Base-by-base conservation (phyloP, 2,329 filamentous ascomycete genomes). In the Penicillium sp. region DNA sequence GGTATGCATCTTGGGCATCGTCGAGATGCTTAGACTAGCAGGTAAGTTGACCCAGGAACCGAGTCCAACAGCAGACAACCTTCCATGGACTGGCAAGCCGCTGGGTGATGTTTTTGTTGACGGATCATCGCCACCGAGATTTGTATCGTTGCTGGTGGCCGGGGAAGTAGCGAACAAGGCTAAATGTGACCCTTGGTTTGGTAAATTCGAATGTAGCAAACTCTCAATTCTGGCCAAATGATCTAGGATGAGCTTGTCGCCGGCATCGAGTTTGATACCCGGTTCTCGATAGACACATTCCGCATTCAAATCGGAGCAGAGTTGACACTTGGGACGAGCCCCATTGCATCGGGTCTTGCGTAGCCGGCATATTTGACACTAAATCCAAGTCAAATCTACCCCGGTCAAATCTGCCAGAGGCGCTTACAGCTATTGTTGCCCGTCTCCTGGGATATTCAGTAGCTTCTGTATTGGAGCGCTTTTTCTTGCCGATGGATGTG, bases 251-350 rank as follows among this genome's bases (percentile, higher is more conserved):
- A 94, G 80, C 77, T 93, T 93, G 78, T 93, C 90, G 63, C 90
- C 90, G 37, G 90, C 89, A 72, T 94, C 90, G 10, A 94, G 84
- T 76, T 94, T 94, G 79, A 93, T 90, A 3, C 90, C 90, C 7
- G 90, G 90, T 72, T 94, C 90, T 62, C 90, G 85, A 73, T 94
- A 94, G 63, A 93, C 83, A 74, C 90, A 94, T 62, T 93, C 89
- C 45, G 89, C 90, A 54, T 90, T 89, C 41, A 93, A 80, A 71
- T 93, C 90, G 10, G 88, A 86, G 76, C 90, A 94, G 37, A 94
- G 85, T 73, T 91, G 89, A 78, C 90, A 94, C 74, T 92, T 93
- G 45, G 90, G 90, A 65, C 90, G 87, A 10, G 84, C 88, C 54
- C 89, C 89, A 72, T 92, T 89, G 73, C 89, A 92, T 61, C 89